Conservation (phyloP, 352 stramenopile genomes). For the Phytophthora palmivora region DNA sequence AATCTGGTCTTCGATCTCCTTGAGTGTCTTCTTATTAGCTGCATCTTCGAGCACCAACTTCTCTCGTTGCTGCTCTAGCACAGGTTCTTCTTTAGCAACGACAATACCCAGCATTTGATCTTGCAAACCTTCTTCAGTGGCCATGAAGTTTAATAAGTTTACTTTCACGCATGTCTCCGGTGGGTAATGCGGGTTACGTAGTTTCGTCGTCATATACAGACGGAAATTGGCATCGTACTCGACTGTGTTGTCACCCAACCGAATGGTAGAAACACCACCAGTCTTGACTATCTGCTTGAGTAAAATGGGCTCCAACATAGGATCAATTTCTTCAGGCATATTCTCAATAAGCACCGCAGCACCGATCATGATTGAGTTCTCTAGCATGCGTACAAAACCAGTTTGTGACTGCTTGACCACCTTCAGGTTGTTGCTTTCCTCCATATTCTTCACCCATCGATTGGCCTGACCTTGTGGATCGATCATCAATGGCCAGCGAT, state of each 20-base stretch:
- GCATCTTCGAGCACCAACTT: conserved; percentile 95
- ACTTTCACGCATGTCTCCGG: conserved; percentile 97
- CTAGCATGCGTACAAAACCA: conserved; percentile 94
- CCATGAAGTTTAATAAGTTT: conserved; percentile 97
- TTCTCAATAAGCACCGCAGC: conserved; percentile 94
- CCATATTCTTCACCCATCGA: conserved; percentile 96
- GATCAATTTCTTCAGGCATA: conserved; percentile 93
- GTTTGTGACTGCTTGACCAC: conserved; percentile 94
- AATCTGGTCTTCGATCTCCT: conserved; percentile 98
- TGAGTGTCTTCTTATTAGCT: conserved; percentile 94
- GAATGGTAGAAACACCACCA: conserved; percentile 91
- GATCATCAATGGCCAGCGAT: conserved; percentile 97
- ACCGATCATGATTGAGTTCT: conserved; percentile 96
- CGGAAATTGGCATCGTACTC: conserved; percentile 95
- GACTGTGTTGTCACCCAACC: conserved; percentile 94
- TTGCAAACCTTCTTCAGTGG: conserved; percentile 93
- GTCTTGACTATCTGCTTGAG: conserved; percentile 94
- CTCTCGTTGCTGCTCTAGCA: conserved; percentile 92
- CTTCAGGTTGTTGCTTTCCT: conserved; percentile 90
- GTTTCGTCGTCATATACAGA: conserved; percentile 95
- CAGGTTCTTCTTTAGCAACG: conserved; percentile 93
- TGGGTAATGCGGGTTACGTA: conserved; percentile 94
- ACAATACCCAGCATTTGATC: conserved; percentile 97
- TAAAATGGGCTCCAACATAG: conserved; percentile 94
- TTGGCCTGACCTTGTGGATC: conserved; percentile 96